Conservation (phyloP, 495 filamentous ascomycete genomes). For the Neurospora discreta region DNA sequence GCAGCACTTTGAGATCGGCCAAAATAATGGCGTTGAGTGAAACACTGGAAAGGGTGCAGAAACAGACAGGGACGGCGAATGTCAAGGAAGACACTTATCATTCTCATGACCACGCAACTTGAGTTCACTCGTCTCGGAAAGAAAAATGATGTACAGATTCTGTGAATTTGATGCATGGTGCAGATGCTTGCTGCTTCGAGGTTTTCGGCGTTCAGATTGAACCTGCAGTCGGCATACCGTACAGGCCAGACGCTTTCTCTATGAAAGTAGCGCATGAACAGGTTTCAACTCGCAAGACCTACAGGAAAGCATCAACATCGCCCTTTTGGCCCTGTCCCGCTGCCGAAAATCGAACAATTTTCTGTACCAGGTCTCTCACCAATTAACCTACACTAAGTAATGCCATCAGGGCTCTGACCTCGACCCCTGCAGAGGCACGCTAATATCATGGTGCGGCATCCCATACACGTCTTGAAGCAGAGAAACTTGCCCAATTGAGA, state of each 20-base stretch:
- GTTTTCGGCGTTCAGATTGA: neutral
- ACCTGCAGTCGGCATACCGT: neutral
- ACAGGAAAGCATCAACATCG: neutral
- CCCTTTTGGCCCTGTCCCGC: neutral
- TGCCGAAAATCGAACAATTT: neutral
- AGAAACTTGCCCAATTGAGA: neutral
- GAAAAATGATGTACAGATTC: neutral
- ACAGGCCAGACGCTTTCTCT: neutral
- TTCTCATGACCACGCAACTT: neutral
- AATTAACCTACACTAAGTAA: neutral
- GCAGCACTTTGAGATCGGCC: neutral
- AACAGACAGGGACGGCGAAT: neutral
- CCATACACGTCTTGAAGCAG: neutral
- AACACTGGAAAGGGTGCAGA: neutral
- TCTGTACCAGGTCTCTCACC: neutral
- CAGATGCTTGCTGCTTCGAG: neutral
- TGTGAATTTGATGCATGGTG: neutral
- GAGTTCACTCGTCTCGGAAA: neutral
- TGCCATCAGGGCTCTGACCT: neutral
- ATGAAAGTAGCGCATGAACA: neutral
- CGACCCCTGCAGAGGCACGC: neutral
- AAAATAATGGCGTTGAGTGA: neutral
- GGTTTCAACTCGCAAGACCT: neutral
- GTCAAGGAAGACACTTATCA: neutral
- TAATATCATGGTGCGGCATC: neutral